These are phyloP conservation scores for Coemansia sp. DNA, from an alignment of 192 early-diverging fungal genomes.

Conservation along the genomic window DNA sequence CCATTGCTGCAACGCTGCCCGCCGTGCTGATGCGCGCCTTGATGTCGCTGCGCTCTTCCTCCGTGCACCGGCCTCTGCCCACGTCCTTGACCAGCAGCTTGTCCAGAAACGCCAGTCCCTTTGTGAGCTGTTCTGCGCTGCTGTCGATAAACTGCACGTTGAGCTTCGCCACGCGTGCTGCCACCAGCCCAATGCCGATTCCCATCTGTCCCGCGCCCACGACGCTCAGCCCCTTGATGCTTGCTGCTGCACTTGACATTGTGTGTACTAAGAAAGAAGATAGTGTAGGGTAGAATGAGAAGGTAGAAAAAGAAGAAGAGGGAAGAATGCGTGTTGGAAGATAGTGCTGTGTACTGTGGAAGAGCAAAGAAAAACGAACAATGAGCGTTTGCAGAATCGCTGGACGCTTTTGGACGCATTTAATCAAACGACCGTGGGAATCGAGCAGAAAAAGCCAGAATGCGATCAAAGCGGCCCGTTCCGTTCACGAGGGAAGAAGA, in stretches of 20 bases:
- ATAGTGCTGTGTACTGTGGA: not conserved
- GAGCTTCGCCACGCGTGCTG: conserved; percentile 77
- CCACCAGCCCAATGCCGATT: conserved; percentile 87
- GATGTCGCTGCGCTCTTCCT: conserved; percentile 66
- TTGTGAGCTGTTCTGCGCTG: conserved; percentile 72
- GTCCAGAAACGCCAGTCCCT: conserved; percentile 81
- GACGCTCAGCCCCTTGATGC: conserved; percentile 68
- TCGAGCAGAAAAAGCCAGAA: not conserved
- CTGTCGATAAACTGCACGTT: conserved; percentile 82
- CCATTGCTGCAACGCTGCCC: conserved; percentile 61
- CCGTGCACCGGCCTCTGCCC: conserved; percentile 81
- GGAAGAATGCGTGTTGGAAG: not conserved
- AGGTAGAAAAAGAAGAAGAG: conserved; percentile 1
- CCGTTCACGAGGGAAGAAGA: not conserved
- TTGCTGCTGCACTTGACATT: conserved; percentile 24
- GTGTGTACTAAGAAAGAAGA: conserved; percentile 2
- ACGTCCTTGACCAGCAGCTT: conserved; percentile 87
- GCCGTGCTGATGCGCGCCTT: conserved; percentile 66
- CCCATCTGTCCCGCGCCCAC: conserved; percentile 98
- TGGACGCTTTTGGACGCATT: not conserved
- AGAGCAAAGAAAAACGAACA: conserved; percentile 1
- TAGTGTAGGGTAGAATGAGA: not conserved
- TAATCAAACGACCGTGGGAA: conserved; percentile 20
- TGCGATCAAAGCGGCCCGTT: no score
- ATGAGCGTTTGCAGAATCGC: not conserved